phyloP scores from a whole-genome alignment of 2,329 filamentous ascomycete species.

The Exophiala mesophila region DNA sequence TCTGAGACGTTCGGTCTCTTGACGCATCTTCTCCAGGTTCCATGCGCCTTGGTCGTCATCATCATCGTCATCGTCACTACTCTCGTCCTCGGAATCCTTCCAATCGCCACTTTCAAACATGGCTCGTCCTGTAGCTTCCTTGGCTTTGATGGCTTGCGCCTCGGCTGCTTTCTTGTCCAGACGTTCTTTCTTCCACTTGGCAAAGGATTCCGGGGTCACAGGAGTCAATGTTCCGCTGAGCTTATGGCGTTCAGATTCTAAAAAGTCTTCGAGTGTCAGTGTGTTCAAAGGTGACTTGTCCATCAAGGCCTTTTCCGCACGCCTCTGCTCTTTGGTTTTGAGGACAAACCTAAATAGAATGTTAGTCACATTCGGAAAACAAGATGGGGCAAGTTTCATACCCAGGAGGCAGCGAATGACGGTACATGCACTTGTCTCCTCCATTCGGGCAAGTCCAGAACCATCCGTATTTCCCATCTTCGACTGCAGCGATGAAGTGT shows the following conservation, averaged over 20 bases:
- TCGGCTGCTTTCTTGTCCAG: conserved; percentile 94
- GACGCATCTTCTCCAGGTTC: conserved; percentile 77
- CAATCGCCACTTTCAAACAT: conserved; percentile 97
- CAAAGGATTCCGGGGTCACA: conserved; percentile 86
- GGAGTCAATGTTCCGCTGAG: conserved; percentile 86
- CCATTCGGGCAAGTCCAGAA: conserved; percentile 98
- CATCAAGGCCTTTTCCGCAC: conserved; percentile 89
- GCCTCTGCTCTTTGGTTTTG: conserved; percentile 95
- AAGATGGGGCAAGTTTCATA: conserved; percentile 46
- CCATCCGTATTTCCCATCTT: conserved; percentile 98
- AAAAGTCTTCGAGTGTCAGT: conserved; percentile 91
- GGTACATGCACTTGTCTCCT: conserved; percentile 97
- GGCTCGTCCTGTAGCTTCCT: conserved; percentile 90
- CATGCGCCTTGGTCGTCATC: conserved; percentile 53
- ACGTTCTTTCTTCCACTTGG: conserved; percentile 94
- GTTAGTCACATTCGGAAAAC: conserved; percentile 13
- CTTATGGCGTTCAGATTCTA: conserved; percentile 94
- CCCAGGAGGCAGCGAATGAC: conserved; percentile 90
- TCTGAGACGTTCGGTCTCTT: conserved; percentile 74
- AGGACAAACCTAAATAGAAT: conserved; percentile 69
- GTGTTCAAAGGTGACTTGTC: conserved; percentile 95
- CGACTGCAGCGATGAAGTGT: conserved; percentile 92
- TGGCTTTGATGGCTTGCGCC: conserved; percentile 80
- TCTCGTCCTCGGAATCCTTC: conserved; percentile 61
- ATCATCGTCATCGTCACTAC: conserved; percentile 57